Evolutionary conservation across 345 rosid species (phyloP), one percentile per base, ranked within the genome.

Genomic region (Boechera retrofracta): DNA sequence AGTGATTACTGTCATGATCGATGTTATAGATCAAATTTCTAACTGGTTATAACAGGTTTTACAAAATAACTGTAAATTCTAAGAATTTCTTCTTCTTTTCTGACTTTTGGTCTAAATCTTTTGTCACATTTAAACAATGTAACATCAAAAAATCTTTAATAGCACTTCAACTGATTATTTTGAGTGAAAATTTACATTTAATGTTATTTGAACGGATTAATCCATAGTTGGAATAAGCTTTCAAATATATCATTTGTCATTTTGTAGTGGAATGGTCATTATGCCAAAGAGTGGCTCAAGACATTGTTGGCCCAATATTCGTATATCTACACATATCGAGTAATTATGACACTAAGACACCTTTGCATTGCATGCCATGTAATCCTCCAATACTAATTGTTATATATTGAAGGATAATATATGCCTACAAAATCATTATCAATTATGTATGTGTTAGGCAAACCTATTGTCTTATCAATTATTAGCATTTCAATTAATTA

Each of bases 241-340:
- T 21, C 21, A 47, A 10, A 64, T 64, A 77, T 71, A 71, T 56
- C 5, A 45, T 67, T 72, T 78, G 73, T 49, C 57, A 58, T 31
- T 13, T 47, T 58, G 28, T 62, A 72, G 78, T 79, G 82, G 82
- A 60, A 61, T 60, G 28, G 71, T 79, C 74, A 79, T 79, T 10
- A 79, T 79, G 74, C 69, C 35, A 60, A 72, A 79, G 82, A 79
- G 82, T 73, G 82, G 82, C 82, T 79, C 78, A 67, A 79, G 82
- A 73, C 65, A 67, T 74, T 73, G 74, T 67, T 36, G 5, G 61
- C 44, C 36, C 41, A 11, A 33, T 69, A 35, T 48, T 12, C 57
- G 31, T 39, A 8, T 73, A 10, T 49, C n/a, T 35, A 36, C 44
- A 64, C 65, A 64, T 57, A 49, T n/a, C 44, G 57, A 58, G 58